Conservation (phyloP, 345 rosid genomes). For the Syzygium jambos region DNA sequence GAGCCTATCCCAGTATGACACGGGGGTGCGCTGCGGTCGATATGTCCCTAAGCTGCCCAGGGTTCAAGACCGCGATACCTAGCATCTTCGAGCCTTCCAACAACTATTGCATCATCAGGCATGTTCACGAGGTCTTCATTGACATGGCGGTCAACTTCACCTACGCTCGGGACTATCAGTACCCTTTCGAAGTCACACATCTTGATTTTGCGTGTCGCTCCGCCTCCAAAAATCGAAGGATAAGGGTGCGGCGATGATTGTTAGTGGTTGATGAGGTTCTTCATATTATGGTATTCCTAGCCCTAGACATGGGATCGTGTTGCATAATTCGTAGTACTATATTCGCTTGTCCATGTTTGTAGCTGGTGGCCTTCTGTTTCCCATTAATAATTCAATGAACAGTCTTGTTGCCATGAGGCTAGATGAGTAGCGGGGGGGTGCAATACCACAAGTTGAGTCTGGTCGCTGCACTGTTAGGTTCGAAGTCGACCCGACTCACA, state of each 20-base stretch:
- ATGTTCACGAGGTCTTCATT: not conserved
- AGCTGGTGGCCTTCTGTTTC: not conserved
- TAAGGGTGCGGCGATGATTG: not conserved
- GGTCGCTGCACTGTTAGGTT: not conserved
- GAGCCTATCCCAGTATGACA: not conserved
- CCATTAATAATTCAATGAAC: not conserved
- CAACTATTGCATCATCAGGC: not conserved
- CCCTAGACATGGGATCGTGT: not conserved
- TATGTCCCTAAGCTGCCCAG: not conserved
- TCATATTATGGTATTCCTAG: not conserved
- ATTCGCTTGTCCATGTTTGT: not conserved
- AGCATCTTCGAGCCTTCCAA: not conserved
- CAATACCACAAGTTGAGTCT: not conserved
- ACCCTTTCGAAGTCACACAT: not conserved
- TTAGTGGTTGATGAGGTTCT: not conserved
- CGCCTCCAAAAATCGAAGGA: not conserved
- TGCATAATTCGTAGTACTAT: not conserved
- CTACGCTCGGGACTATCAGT: not conserved
- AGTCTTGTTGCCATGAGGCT: not conserved
- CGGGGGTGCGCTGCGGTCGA: not conserved
- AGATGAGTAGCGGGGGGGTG: not conserved
- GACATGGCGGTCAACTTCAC: not conserved
- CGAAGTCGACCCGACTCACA: not conserved
- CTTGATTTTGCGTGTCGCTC: not conserved
- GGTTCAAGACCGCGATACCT: not conserved